Evolutionary conservation across 23 red algal genomes (phyloP).

Genomic region (Gracilaria gracilis): DNA sequence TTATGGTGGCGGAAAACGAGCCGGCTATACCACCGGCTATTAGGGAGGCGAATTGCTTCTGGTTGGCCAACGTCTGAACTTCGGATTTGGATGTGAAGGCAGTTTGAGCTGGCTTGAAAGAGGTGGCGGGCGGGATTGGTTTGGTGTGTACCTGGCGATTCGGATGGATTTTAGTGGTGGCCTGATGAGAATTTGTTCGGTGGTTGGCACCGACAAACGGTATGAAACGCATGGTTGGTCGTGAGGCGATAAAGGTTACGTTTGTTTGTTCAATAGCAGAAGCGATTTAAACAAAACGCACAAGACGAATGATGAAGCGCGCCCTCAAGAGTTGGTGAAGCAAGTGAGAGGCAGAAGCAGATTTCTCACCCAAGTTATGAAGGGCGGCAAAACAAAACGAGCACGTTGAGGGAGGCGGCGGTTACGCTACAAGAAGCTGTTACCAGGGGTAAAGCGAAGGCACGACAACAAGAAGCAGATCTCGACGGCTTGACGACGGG

Average conservation of each 20-base stretch:
- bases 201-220: constrained; percentile 18
- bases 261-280: neutral
- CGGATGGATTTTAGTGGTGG: neutral
- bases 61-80: constrained; percentile 22
- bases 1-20: constrained; percentile 90
- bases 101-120: constrained; percentile 10
- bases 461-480: neutral
- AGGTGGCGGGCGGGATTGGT: constrained; percentile 24
- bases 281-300: neutral
- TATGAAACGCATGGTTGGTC: constrained; percentile 12
- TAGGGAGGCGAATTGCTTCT: constrained; percentile 94
- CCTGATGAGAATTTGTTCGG: neutral
- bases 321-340: neutral
- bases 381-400: neutral
- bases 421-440: neutral
- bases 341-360: neutral
- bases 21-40: constrained; percentile 96
- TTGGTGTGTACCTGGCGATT: constrained; percentile 1
- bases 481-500: neutral
- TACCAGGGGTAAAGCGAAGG: neutral
- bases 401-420: neutral
- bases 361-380: neutral
- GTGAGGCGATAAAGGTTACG: neutral
- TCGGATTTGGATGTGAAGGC: neutral
- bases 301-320: neutral